A percentile compares a stretch with the other conserved stretches of the same genome.
Conservation (phyloP, 768 basidiomycete species). For the Phylloporus rhodoxanthus region DNA sequence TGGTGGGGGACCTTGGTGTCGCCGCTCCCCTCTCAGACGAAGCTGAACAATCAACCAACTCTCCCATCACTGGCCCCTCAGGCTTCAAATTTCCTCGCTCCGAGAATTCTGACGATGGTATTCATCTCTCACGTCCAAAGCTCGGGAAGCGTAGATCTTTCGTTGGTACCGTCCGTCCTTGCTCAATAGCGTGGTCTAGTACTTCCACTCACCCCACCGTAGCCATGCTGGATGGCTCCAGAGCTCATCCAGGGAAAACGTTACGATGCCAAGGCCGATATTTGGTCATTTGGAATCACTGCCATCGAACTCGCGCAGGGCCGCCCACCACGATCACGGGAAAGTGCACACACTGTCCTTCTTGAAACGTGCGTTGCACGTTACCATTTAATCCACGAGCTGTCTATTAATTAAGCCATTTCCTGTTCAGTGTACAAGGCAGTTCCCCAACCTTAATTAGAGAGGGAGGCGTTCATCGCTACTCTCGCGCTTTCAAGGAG, state of each 20-base stretch:
- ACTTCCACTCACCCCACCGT: conserved; percentile 3
- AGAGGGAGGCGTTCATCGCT: conserved; percentile 63
- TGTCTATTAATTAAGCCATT: conserved; percentile 1
- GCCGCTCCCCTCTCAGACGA: conserved; percentile 79
- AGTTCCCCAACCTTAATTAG: conserved; percentile 74
- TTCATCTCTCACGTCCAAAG: conserved; percentile 31
- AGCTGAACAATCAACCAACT: conserved; percentile 34
- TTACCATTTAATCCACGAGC: conserved; percentile 1
- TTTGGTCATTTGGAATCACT: conserved; percentile 97
- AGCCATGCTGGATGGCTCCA: conserved; percentile 97
- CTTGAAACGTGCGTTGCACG: conserved; percentile 56
- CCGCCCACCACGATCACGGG: conserved; percentile 76
- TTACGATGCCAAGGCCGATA: conserved; percentile 85
- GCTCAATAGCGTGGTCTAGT: neutral
- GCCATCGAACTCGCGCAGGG: conserved; percentile 86
- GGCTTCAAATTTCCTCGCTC: conserved; percentile 26
- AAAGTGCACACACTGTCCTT: conserved; percentile 67
- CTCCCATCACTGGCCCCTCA: conserved; percentile 20
- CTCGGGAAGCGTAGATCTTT: conserved; percentile 85
- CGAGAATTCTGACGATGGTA: neutral
- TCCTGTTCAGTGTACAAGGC: conserved; percentile 55
- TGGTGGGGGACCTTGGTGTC: conserved; percentile 89
- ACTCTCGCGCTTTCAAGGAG: conserved; percentile 78
- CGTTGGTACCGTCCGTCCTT: conserved; percentile 71
- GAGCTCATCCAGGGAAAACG: conserved; percentile 81